These are phyloP conservation scores for Phytophthora megakarya DNA, from an alignment of 352 stramenopile genomes.

Conservation along the genomic window DNA sequence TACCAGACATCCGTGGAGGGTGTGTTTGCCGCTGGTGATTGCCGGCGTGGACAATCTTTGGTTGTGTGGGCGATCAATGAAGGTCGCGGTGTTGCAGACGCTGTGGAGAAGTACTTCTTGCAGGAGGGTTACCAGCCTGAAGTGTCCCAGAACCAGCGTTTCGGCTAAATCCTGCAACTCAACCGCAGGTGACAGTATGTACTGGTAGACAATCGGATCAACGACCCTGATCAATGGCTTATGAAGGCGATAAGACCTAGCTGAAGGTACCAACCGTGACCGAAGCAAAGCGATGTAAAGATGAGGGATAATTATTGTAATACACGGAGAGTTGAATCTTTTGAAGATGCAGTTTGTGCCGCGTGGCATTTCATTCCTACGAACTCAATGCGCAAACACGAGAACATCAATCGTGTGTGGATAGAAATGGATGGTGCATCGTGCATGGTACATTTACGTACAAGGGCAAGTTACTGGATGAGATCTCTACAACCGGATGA, in stretches of 20 bases:
- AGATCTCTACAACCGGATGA: slow-evolving; percentile 36
- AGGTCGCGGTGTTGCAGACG: slow-evolving; percentile 92
- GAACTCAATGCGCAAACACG: slow-evolving; percentile 16
- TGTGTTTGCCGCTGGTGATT: slow-evolving; percentile 98
- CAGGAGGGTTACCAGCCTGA: slow-evolving; percentile 78
- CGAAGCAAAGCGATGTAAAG: slow-evolving; percentile 20
- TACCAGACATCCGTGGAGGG: slow-evolving; percentile 95
- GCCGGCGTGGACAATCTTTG: slow-evolving; percentile 95
- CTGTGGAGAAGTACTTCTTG: slow-evolving; percentile 85
- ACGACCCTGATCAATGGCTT: slow-evolving; percentile 12
- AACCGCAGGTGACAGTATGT: slow-evolving; percentile 24
- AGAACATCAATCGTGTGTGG: slow-evolving; percentile 11
- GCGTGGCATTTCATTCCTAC: neutral
- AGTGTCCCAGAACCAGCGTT: slow-evolving; percentile 82
- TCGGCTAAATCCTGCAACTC: slow-evolving; percentile 43
- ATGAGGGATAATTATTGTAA: slow-evolving; percentile 44
- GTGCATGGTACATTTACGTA: neutral
- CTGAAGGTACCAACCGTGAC: slow-evolving; percentile 17
- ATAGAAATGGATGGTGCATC: slow-evolving; percentile 12
- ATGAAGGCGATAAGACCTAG: slow-evolving; percentile 11
- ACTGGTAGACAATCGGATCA: slow-evolving; percentile 32
- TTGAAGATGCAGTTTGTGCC: neutral
- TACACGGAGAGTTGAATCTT: slow-evolving; percentile 28
- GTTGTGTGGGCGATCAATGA: slow-evolving; percentile 99
- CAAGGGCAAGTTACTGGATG: slow-evolving; percentile 5